Conservation (phyloP, 345 rosid species). For the Dipteronia sinensis region DNA sequence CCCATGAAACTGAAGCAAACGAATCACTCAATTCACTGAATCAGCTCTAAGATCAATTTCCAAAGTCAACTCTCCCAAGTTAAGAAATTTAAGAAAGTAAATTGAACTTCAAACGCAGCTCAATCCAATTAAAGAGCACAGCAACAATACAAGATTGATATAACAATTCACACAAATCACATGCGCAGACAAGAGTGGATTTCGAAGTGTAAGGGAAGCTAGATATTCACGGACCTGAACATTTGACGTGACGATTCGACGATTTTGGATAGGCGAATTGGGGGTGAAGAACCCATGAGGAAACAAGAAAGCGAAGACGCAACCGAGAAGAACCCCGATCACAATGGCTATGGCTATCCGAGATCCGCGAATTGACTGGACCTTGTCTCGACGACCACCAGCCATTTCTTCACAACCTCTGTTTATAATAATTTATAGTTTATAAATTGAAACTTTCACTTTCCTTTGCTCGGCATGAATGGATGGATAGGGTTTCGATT, state of each 20-base stretch:
- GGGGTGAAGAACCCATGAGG: conserved; percentile 69
- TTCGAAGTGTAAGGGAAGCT: neutral
- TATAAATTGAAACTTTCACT: neutral
- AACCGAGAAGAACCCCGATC: conserved; percentile 71
- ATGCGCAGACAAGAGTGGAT: neutral
- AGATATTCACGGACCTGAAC: conserved; percentile 40
- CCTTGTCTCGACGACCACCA: conserved; percentile 73
- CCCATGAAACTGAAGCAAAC: neutral
- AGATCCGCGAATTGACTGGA: conserved; percentile 62
- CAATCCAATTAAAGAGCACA: neutral
- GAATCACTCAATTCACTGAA: neutral
- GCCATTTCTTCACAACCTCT: conserved; percentile 45
- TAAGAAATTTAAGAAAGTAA: neutral
- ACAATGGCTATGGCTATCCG: conserved; percentile 69
- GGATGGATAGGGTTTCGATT: neutral
- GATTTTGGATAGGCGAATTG: conserved; percentile 30
- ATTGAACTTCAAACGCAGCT: conserved; percentile 3
- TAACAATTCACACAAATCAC: neutral
- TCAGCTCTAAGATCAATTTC: neutral
- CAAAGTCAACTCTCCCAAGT: conserved; percentile 16
- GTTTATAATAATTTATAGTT: neutral
- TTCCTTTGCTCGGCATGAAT: conserved; percentile 3
- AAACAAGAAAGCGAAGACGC: conserved; percentile 63
- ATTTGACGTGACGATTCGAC: conserved; percentile 39
- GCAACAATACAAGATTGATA: neutral